Evolutionary conservation across 257 asterid species (phyloP), one percentile per base, ranked within the genome.

Genomic region (Gardenia jasminoides): DNA sequence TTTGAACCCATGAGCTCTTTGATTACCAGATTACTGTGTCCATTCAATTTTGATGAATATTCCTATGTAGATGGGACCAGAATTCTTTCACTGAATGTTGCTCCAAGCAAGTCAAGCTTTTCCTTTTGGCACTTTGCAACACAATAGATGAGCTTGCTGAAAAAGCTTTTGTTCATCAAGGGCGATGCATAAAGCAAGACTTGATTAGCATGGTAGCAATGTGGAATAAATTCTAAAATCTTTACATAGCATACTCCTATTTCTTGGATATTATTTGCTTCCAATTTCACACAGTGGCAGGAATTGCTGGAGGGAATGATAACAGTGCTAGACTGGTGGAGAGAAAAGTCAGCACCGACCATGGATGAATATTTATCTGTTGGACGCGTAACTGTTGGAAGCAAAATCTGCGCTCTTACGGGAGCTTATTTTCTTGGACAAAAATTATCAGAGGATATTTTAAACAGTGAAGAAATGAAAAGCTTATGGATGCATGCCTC

Each of bases 71-170:
- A 77, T 89, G 92, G 92, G 83, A 84, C 61, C 82, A 76, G 67
- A 78, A 70, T 52, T 65, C 86, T 58, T 30, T 61, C 28, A 67
- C 24, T 8, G 75, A 74, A 16, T 80, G 79, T 20, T 78, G 72
- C 69, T 83, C 86, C 7, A 69, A 85, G 80, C 82, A 74, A 48
- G 91, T 87, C 24, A 73, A 80, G 58, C 69, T 79, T 48, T 75
- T 85, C 2, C 85, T 78, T 54, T 79, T 86, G 46, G 81, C 80
- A 70, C 65, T 89, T 0, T 81, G 82, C 69, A 44, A 68, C 33
- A 85, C 90, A 3, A 73, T 85, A 43, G 84, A 82, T 41, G 88
- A 87, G 26, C 70, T 84, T 54, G 87, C 88, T 16, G 89, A 78
- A 67, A 75, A 36, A 75, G 88, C 88, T 22, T 66, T 64, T 43